Base-by-base conservation (phyloP, 108 stramenopile genomes). In the Conticribra weissflogii region DNA sequence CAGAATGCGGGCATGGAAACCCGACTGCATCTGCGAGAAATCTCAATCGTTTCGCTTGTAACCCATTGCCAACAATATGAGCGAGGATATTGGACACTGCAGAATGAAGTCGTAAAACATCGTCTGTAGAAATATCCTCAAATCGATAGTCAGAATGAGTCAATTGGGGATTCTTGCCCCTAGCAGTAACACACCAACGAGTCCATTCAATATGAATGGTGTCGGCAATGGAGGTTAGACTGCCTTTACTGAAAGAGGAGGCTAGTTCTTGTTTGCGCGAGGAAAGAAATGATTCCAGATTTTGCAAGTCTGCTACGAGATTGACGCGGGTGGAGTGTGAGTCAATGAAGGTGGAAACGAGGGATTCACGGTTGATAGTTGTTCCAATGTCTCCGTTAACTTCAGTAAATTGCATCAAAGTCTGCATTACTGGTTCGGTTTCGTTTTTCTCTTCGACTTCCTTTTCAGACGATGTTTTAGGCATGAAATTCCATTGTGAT, bases 121-220 rank as follows among this genome's bases (percentile, higher is more conserved):
- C 71, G 0, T 57, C 54, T n/a, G 55, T 23, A 14, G 62, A 47
- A 3, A 63, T 22, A 4, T 45, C 54, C n/a, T 31, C 54, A 12
- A 67, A 55, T 9, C 5, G 2, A 21, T 32, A 22, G 15, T 1
- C 3, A 1, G 22, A 22, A 27, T 4, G 2, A n/a, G 9, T 3
- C 3, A 36, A 3, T 45, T 45, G 44, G 14, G 14, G 51, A 30
- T 32, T 21, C 28, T 53, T 8, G 15, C 28, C 15, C 22, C 19
- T 23, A 27, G 44, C 31, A 23, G 25, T 54, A 17, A 72, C 54
- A 19, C 57, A 51, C 41, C 48, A 28, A 29, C 65, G 63, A 22
- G 57, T 59, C 72, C 72, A 74, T 59, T 64, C 72, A 21, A 74
- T 29, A 25, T 74, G 34, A 17, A 74, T 74, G 17, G 63, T 57